A percentile compares a stretch with the other conserved stretches of the same genome.
Evolutionary conservation across 2,329 filamentous ascomycete genomes (phyloP).

Genomic region (Beauveria pseudobassiana): DNA sequence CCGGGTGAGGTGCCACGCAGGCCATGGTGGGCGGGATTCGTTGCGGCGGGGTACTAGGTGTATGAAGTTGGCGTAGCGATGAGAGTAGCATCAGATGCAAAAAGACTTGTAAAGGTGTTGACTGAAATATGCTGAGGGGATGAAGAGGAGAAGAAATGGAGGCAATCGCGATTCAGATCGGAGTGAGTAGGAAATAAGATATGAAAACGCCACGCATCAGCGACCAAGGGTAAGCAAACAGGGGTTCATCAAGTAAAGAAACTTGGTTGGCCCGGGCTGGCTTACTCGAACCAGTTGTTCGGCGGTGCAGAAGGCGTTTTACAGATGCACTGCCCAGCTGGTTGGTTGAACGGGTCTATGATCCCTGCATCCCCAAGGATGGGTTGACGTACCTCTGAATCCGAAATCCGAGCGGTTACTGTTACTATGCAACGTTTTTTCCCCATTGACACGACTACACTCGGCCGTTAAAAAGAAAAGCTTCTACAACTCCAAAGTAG

Average conservation of each 20-base stretch:
- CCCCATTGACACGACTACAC: not conserved
- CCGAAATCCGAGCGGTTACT: not conserved
- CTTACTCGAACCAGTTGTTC: slow-evolving; percentile 1
- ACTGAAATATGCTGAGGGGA: not conserved
- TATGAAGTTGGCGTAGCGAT: not conserved
- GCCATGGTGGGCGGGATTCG: not conserved
- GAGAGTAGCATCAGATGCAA: not conserved
- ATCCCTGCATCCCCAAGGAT: not conserved
- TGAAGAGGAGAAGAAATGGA: not conserved
- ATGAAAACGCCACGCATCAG: not conserved
- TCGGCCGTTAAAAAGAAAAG: too few species aligned
- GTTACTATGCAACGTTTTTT: not conserved
- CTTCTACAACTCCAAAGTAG: too few species aligned
- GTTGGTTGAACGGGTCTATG: not conserved
- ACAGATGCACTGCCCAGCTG: not conserved
- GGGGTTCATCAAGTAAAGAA: not conserved
- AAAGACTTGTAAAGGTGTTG: not conserved
- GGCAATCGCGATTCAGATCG: not conserved
- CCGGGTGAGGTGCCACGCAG: slow-evolving; percentile 30
- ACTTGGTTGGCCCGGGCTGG: not conserved
- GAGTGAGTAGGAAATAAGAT: not conserved
- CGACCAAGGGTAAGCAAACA: not conserved
- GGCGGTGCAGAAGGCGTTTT: not conserved
- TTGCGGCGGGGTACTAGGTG: too few species aligned
- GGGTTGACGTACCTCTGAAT: not conserved